phyloP scores from a whole-genome alignment of 2,329 filamentous ascomycete species.

The Aspergillus ruber region DNA sequence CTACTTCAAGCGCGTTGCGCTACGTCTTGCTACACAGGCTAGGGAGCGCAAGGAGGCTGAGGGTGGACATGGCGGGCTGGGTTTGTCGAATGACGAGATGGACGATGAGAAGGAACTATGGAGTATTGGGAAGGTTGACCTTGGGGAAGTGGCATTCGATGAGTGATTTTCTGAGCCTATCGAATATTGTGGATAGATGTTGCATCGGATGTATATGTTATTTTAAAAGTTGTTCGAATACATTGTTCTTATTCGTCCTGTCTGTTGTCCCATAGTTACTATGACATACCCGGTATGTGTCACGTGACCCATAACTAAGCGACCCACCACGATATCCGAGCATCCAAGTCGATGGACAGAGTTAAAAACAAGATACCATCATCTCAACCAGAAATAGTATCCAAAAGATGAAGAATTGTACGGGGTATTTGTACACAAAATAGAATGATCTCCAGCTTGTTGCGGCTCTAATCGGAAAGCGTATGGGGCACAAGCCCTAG shows the following conservation, averaged over 20 bases:
- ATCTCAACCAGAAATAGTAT: too few species aligned
- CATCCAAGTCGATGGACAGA: too few species aligned
- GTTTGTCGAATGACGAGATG: slow-evolving; percentile 79
- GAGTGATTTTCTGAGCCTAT: slow-evolving; percentile 21
- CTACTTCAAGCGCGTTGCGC: slow-evolving; percentile 90
- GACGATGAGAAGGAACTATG: slow-evolving; percentile 95
- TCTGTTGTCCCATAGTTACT: too few species aligned
- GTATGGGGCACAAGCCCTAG: slow-evolving; percentile 31
- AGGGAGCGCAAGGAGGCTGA: slow-evolving; percentile 87
- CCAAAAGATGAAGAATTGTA: too few species aligned
- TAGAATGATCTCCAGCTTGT: neutral
- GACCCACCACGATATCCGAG: too few species aligned
- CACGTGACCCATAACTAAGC: too few species aligned
- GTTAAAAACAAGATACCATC: too few species aligned
- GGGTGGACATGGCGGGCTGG: slow-evolving; percentile 77
- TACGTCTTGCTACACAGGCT: slow-evolving; percentile 77
- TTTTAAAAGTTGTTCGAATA: neutral
- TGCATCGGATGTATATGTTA: slow-evolving; percentile 7
- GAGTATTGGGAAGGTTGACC: slow-evolving; percentile 86
- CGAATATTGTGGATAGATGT: slow-evolving; percentile 18
- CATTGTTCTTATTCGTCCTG: too few species aligned
- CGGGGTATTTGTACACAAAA: neutral
- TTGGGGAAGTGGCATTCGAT: slow-evolving; percentile 52
- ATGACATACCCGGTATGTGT: too few species aligned
- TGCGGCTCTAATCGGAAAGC: slow-evolving; percentile 11